These are phyloP conservation scores for Nicotiana paniculata DNA, from an alignment of 257 asterid species.

Conservation along the genomic window DNA sequence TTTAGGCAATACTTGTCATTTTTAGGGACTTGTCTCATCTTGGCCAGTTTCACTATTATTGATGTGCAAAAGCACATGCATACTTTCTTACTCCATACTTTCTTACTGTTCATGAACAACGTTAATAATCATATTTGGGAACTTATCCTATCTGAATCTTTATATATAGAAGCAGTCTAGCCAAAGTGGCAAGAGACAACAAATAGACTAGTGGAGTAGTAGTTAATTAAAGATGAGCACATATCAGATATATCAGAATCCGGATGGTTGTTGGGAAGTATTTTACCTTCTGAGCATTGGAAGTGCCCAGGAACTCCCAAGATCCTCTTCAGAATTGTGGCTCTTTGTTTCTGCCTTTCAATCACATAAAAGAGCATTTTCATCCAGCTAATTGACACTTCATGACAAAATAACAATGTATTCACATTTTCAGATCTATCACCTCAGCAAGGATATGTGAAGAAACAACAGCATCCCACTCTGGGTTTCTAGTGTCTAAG, in stretches of 20 bases:
- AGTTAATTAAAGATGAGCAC: not conserved
- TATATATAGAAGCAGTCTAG: not conserved
- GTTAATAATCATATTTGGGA: not conserved
- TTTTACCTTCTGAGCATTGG: slow-evolving; percentile 74
- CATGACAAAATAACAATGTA: slow-evolving; percentile 13
- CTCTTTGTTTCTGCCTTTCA: slow-evolving; percentile 49
- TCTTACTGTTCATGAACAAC: not conserved
- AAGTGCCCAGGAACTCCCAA: slow-evolving; percentile 67
- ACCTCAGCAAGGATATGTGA: slow-evolving; percentile 94
- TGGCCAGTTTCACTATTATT: not conserved
- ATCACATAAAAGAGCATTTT: slow-evolving; percentile 13
- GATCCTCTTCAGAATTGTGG: slow-evolving; percentile 43
- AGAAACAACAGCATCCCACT: slow-evolving; percentile 98
- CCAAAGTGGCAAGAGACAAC: not conserved
- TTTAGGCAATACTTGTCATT: not conserved
- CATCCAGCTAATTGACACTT: slow-evolving; percentile 14
- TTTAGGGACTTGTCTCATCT: not conserved
- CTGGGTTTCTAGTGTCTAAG: slow-evolving; percentile 88
- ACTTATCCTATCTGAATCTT: not conserved
- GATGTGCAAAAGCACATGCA: not conserved
- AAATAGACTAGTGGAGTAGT: not conserved
- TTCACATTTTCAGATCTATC: slow-evolving; percentile 14
- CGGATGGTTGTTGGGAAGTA: not conserved
- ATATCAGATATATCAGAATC: not conserved
- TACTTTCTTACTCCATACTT: not conserved